Percentiles rank a stretch among this genome's conserved stretches.
phyloP scores from a whole-genome alignment of 768 basidiomycete species.

The Artomyces pyxidatus region DNA sequence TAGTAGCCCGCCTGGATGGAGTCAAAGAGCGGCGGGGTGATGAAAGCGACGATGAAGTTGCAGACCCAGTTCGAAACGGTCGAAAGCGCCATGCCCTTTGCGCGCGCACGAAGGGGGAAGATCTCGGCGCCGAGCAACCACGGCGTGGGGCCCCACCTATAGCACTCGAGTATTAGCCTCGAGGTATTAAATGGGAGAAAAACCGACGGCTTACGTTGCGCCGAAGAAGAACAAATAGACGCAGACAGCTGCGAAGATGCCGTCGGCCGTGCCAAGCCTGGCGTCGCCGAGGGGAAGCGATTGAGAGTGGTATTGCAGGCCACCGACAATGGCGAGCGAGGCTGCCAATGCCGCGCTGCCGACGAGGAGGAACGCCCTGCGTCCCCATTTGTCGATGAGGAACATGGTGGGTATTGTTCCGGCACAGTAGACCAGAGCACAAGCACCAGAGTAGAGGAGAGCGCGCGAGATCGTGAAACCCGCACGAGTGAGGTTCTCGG shows the following conservation, averaged over 20 bases:
- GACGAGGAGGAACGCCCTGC: constrained; percentile 40
- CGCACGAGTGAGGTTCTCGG: constrained; percentile 41
- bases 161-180: constrained; percentile 4
- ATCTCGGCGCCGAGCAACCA: constrained; percentile 27
- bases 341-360: constrained; percentile 36
- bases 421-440: constrained; percentile 39
- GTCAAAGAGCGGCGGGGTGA: constrained; percentile 53
- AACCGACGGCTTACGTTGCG: constrained; percentile 28
- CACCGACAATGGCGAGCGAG: constrained; percentile 43
- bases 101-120: constrained; percentile 25
- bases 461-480: constrained; percentile 38
- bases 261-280: constrained; percentile 26
- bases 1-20: constrained; percentile 39
- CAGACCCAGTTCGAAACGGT: constrained; percentile 24
- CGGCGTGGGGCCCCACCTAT: constrained; percentile 26
- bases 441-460: constrained; percentile 38
- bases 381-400: constrained; percentile 44
- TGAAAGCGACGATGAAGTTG: constrained; percentile 37
- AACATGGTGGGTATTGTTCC: constrained; percentile 48
- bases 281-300: constrained; percentile 27
- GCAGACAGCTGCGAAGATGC: constrained; percentile 37
- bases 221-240: constrained; percentile 55
- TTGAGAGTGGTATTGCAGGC: constrained; percentile 38
- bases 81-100: constrained; percentile 27
- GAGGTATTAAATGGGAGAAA: constrained; percentile 5